phyloP scores from a whole-genome alignment of 169 alveolate genomes.

The Sarcocystis neurona region DNA sequence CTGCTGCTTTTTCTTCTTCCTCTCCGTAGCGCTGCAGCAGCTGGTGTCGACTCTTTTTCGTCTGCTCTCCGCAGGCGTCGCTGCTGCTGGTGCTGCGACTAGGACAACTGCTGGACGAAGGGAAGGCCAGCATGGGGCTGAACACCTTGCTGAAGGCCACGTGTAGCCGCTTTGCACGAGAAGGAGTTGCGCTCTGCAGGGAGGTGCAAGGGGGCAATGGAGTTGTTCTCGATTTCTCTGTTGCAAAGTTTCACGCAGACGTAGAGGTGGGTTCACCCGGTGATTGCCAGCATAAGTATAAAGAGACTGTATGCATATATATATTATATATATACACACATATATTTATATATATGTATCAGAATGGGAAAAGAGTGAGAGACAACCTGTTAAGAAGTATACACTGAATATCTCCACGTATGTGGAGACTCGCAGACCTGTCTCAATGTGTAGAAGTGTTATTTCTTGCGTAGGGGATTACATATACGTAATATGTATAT shows the following conservation, averaged over 20 bases:
- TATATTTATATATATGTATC: too few relatives aligned
- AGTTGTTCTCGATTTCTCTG: constrained; percentile 75
- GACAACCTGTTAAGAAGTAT: too few relatives aligned
- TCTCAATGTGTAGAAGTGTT: too few relatives aligned
- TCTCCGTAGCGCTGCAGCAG: too few relatives aligned
- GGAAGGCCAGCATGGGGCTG: constrained; percentile 72
- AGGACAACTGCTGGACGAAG: constrained; percentile 71
- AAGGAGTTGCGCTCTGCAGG: constrained; percentile 78
- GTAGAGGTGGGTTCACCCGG: constrained; percentile 72
- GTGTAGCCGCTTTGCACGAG: constrained; percentile 73
- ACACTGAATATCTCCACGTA: too few relatives aligned
- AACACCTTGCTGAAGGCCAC: constrained; percentile 78
- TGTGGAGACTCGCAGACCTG: too few relatives aligned
- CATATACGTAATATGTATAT: too few relatives aligned
- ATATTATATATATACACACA: too few relatives aligned
- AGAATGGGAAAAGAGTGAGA: too few relatives aligned
- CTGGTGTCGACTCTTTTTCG: not conserved
- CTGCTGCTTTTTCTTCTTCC: too few relatives aligned
- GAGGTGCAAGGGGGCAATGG: constrained; percentile 86
- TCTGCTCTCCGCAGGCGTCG: not conserved
- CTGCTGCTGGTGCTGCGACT: constrained; percentile 55
- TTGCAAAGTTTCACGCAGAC: constrained; percentile 76
- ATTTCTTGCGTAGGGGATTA: too few relatives aligned
- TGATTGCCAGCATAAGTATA: not conserved
- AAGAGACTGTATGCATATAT: too few relatives aligned